Evolutionary conservation across 2,329 filamentous ascomycete species (phyloP).

Genomic region (Apiospora kogelbergensis): DNA sequence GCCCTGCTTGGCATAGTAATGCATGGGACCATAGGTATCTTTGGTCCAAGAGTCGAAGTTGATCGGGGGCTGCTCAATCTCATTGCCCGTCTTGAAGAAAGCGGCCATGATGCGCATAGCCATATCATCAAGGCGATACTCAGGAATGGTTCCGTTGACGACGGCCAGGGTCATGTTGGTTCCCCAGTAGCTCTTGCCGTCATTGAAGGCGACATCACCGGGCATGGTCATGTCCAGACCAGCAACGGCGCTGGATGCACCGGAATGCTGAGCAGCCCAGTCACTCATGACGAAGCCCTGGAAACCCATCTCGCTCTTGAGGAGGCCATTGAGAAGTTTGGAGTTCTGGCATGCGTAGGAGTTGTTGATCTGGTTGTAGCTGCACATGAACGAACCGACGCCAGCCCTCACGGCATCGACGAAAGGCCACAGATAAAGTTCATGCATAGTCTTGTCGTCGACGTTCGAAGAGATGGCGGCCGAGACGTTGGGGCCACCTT

Average conservation of each 20-base stretch:
- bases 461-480: constrained; percentile 60
- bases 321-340: constrained; percentile 69
- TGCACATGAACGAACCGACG: constrained; percentile 64
- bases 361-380: constrained; percentile 79
- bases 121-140: constrained; percentile 90
- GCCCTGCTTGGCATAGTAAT: constrained; percentile 61
- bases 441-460: constrained; percentile 73
- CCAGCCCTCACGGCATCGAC: constrained; percentile 69
- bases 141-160: constrained; percentile 84
- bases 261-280: constrained; percentile 74
- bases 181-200: constrained; percentile 76
- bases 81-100: constrained; percentile 65
- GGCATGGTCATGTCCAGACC: constrained; percentile 90
- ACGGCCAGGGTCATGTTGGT: constrained; percentile 84
- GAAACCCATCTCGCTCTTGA: constrained; percentile 80
- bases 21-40: constrained; percentile 70
- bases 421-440: constrained; percentile 78
- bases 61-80: constrained; percentile 50
- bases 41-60: constrained; percentile 90
- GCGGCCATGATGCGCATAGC: constrained; percentile 77
- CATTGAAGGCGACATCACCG: constrained; percentile 76
- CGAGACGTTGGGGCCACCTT: constrained; percentile 59
- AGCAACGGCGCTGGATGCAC: constrained; percentile 64
- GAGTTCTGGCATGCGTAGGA: constrained; percentile 80
- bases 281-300: constrained; percentile 81